Evolutionary conservation across 2,329 filamentous ascomycete species (phyloP), one percentile per base, ranked within the genome.

Genomic region (Colletotrichum tamarilloi): DNA sequence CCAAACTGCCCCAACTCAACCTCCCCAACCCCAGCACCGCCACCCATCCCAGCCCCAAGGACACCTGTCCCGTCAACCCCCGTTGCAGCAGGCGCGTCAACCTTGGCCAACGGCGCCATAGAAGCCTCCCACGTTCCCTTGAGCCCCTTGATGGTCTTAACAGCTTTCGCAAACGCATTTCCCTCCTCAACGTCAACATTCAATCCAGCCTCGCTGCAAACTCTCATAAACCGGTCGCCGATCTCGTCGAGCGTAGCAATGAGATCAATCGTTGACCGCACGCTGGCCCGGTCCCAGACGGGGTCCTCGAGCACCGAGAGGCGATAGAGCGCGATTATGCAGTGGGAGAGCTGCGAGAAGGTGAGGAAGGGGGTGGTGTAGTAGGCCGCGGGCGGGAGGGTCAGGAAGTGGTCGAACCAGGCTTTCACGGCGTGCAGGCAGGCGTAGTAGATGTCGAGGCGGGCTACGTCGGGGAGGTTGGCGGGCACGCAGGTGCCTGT

Each of bases 101-200:
- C 46, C 19, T 35, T 60, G 2, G 30, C 58, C 9, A 68, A 59
- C 49, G 70, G 70, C 2, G 78, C 77, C 53, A 84, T 62, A 16
- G 77, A 76, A 26, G 82, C 81, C 62, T 84, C 83, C 83, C 83
- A 84, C 9, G 77, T 79, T 16, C 69, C 76, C 46, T 77, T 79
- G 57, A 84, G 75, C 32, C 80, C 81, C 56, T 77, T 77, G 73
- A 84, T 77, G n/a, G 83, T 82, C 71, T 80, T 82, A n/a, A 77
- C 78, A 8, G 78, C 81, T 59, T 81, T 82, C 28, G 72, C 56
- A 63, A 82, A 84, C 16, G 81, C 67, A 2, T 78, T 79, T 1
- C 78, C 81, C 5, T 82, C 80, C 6, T 75, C 75, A 5, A 72
- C 67, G 11, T 79, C 80, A 0, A 63, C 30, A 22, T 30, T 32